A percentile compares a stretch with the other conserved stretches of the same genome.
phyloP scores from a whole-genome alignment of 495 filamentous ascomycete genomes.

The Penicillium paradoxum region DNA sequence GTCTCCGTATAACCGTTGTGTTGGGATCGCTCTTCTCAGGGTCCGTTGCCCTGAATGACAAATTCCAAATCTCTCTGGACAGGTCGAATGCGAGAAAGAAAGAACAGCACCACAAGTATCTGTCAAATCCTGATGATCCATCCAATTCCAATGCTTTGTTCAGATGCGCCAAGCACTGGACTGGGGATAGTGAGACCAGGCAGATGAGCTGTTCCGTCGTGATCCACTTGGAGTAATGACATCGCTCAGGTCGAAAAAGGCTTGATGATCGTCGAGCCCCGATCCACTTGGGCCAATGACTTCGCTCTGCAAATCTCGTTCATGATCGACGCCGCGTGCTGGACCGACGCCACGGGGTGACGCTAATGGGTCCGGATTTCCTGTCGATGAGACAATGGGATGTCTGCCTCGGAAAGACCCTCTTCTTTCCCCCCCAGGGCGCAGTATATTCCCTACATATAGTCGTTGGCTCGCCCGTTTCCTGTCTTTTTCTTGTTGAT shows the following conservation, averaged over 20 bases:
- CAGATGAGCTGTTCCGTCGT: slow-evolving; percentile 14
- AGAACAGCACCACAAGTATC: background rate
- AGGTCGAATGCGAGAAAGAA: background rate
- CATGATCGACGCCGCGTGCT: slow-evolving; percentile 22
- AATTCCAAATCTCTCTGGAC: background rate
- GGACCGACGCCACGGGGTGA: slow-evolving; percentile 7
- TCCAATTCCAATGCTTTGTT: slow-evolving; percentile 14
- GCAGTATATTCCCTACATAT: background rate
- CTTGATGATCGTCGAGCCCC: slow-evolving; percentile 20
- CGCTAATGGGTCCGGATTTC: background rate
- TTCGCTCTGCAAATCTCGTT: slow-evolving; percentile 14
- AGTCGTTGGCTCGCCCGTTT: slow-evolving; percentile 4
- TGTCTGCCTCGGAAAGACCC: background rate
- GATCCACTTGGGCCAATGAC: background rate
- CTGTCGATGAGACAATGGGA: background rate
- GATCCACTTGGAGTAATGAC: slow-evolving; percentile 15
- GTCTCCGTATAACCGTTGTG: background rate
- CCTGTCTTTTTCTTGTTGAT: slow-evolving; percentile 3
- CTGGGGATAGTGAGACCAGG: slow-evolving; percentile 14
- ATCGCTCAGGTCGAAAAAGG: background rate
- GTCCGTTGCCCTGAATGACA: background rate
- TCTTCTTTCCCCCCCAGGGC: background rate
- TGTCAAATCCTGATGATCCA: slow-evolving; percentile 21
- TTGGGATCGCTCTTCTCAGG: background rate
- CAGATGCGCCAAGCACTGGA: slow-evolving; percentile 21